These are phyloP conservation scores for Lobosporangium transversale DNA, from an alignment of 192 early-diverging fungal genomes.

Conservation along the genomic window DNA sequence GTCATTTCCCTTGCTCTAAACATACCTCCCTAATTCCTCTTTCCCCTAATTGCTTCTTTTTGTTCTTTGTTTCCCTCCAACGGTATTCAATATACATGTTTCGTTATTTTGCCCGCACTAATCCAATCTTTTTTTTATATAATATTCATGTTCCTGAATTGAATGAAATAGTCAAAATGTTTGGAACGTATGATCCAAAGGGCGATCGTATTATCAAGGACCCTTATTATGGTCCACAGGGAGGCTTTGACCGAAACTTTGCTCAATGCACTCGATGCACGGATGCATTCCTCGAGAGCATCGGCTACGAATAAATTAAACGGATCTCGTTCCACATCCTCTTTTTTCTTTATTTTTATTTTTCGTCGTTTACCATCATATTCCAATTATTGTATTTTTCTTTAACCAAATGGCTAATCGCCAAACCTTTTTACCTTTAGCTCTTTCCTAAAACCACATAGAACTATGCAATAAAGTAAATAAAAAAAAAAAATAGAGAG, in stretches of 20 bases:
- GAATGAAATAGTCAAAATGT: slow-evolving; percentile 65
- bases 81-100: neutral
- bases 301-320: slow-evolving; percentile 56
- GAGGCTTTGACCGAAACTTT: slow-evolving; percentile 84
- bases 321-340: too few species aligned
- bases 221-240: slow-evolving; percentile 60
- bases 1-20: too few species aligned
- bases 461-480: too few species aligned
- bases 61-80: slow-evolving; percentile 1
- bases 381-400: too few species aligned
- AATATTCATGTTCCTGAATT: neutral
- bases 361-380: too few species aligned
- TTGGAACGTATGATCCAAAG: slow-evolving; percentile 84
- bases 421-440: too few species aligned
- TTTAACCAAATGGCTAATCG: too few species aligned
- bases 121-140: neutral
- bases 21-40: too few species aligned
- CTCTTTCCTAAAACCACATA: too few species aligned
- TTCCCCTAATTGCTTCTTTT: slow-evolving; percentile 3
- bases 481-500: too few species aligned
- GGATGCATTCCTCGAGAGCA: slow-evolving; percentile 70
- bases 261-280: slow-evolving; percentile 76
- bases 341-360: too few species aligned
- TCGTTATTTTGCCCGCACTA: too few species aligned
- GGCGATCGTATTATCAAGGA: slow-evolving; percentile 78